Evolutionary conservation across 768 basidiomycete genomes (phyloP).

Genomic region (Rhodotorula toruloides): DNA sequence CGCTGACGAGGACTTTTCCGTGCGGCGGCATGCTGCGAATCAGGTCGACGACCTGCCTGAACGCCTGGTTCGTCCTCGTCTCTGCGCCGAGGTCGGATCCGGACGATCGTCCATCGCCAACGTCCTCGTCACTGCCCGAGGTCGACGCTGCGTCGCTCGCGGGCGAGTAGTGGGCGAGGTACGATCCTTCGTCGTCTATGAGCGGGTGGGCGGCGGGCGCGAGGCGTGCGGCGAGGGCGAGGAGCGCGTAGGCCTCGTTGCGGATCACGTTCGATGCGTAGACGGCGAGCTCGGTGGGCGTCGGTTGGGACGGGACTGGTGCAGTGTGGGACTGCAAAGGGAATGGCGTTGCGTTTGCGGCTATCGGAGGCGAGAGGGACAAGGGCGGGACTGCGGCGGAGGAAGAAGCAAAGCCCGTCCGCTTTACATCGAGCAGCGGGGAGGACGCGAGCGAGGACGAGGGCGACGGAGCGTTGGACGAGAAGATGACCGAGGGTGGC

Average conservation of each 20-base stretch:
- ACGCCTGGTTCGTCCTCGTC: conserved; percentile 34
- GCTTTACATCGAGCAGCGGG: conserved; percentile 22
- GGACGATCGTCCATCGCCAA: too few relatives aligned
- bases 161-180: not conserved
- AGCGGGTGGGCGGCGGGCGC: conserved; percentile 29
- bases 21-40: conserved; percentile 28
- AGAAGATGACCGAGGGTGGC: conserved; percentile 19
- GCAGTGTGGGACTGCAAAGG: not conserved
- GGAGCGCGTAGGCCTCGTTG: conserved; percentile 42
- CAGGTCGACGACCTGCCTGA: conserved; percentile 33
- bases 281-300: conserved; percentile 13
- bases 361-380: not conserved
- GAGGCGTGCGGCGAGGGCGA: conserved; percentile 41
- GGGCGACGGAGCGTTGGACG: conserved; percentile 20
- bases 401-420: too few relatives aligned
- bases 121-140: not conserved
- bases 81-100: conserved; percentile 3
- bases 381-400: conserved; percentile 10
- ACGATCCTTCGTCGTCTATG: conserved; percentile 21
- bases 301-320: not conserved
- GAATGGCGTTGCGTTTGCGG: not conserved
- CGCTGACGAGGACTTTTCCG: conserved; percentile 40
- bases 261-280: conserved; percentile 39
- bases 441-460: conserved; percentile 27
- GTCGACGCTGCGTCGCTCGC: not conserved